Evolutionary conservation across 2,329 filamentous ascomycete genomes (phyloP), one percentile per base, ranked within the genome.

Genomic region (Epichloe festucae): DNA sequence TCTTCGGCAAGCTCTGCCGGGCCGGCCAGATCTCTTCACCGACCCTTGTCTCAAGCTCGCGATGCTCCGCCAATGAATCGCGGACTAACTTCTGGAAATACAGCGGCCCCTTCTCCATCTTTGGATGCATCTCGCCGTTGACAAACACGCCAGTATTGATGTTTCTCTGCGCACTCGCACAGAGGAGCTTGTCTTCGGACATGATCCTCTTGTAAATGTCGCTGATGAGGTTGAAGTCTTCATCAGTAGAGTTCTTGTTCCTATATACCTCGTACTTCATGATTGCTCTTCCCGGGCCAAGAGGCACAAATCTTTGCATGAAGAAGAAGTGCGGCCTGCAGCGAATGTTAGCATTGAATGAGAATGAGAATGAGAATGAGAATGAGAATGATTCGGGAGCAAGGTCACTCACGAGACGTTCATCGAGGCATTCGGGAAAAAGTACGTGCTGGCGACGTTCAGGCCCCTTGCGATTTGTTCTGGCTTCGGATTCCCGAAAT

Each of bases 181-280:
- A 84, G 27, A 84, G 74, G 8, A 74, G 70, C 60, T 83, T 83
- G 67, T 84, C 81, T 63, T 84, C 81, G 1, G 72, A 71, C 75
- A 83, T 78, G 63, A 84, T 74, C 40, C 76, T 75, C 64, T 78
- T 79, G 69, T 82, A 84, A 58, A 83, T 77, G 45, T 75, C 65
- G 62, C 72, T 74, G 63, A 83, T 78, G 49, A 70, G 64, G 14
- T 71, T 64, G 60, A 83, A 84, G 53, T 81, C 75, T 27, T 75
- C 74, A 15, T 82, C 75, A n/a, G 70, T 71, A 4, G 78, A 74
- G 60, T 76, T 66, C 61, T 77, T 79, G 71, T 83, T 78, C 54
- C 77, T 72, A 70, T 74, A 84, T 48, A 84, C 74, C 60, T 84
- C 77, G 63, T 84, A 83, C 52, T 71, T 70, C 75, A 84, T 82